These are phyloP conservation scores for Ceratocystiopsis brevicomis DNA, from an alignment of 2,329 filamentous ascomycete species.

Conservation along the genomic window DNA sequence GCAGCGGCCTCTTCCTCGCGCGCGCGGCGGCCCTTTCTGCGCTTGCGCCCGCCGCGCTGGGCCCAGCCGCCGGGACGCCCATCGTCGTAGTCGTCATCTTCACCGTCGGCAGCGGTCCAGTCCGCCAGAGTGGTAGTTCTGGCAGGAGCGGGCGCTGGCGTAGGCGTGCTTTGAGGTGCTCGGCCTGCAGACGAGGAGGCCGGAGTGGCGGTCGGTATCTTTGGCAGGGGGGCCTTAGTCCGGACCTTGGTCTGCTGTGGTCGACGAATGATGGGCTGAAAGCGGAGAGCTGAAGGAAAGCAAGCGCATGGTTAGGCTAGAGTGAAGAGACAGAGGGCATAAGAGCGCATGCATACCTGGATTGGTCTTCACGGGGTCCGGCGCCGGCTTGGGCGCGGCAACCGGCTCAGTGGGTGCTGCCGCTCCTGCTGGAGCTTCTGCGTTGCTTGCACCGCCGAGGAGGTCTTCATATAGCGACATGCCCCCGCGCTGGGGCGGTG, in stretches of 20 bases:
- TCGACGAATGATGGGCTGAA: conserved; percentile 74
- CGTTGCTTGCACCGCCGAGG: conserved; percentile 40
- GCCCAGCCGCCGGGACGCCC: conserved; percentile 43
- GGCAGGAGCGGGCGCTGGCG: conserved; percentile 11
- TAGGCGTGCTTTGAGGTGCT: conserved; percentile 8
- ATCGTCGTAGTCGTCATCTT: conserved; percentile 39
- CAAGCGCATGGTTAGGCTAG: conserved; percentile 6
- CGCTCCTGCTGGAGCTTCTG: too few species aligned
- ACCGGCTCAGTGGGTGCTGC: conserved; percentile 27
- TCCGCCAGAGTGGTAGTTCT: conserved; percentile 47
- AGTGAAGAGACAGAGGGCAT: conserved; percentile 14
- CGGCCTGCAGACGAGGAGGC: conserved; percentile 9
- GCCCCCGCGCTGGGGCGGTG: conserved; percentile 25
- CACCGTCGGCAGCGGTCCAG: conserved; percentile 44
- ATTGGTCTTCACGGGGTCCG: conserved; percentile 35
- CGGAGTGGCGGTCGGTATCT: neutral
- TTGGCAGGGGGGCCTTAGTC: conserved; percentile 5
- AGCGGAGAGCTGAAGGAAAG: conserved; percentile 45
- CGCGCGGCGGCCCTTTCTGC: conserved; percentile 45
- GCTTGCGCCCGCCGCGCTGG: conserved; percentile 46
- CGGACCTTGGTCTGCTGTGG: conserved; percentile 42
- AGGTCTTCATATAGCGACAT: conserved; percentile 75
- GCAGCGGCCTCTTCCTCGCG: conserved; percentile 24
- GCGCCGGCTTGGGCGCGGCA: conserved; percentile 24
- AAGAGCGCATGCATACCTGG: neutral